These are phyloP conservation scores for Aspergillus sparsus DNA, from an alignment of 495 filamentous ascomycete species.

Conservation along the genomic window DNA sequence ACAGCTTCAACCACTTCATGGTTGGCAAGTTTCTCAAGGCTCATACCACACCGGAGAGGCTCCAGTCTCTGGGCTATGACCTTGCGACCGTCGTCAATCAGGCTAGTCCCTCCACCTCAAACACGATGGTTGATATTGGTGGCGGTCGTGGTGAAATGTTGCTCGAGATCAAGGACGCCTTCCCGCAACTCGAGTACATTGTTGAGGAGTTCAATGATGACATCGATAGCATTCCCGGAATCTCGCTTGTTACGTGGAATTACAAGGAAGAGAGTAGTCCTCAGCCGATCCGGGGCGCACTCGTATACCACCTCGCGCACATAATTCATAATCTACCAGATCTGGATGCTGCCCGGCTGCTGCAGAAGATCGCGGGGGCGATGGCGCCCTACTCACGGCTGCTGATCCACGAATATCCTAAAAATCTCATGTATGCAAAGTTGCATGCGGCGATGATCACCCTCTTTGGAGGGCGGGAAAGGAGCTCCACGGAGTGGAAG, in stretches of 20 bases:
- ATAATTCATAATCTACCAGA: conserved; percentile 49
- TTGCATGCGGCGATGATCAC: conserved; percentile 43
- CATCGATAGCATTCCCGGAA: conserved; percentile 29
- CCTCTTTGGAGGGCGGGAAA: conserved; percentile 37
- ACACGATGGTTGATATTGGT: conserved; percentile 55
- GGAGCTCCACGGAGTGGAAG: conserved; percentile 36
- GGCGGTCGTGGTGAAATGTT: conserved; percentile 56
- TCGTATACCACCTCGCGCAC: conserved; percentile 45
- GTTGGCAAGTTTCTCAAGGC: conserved; percentile 41
- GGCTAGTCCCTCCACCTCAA: conserved; percentile 21
- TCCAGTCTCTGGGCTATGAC: conserved; percentile 33
- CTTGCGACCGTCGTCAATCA: conserved; percentile 16
- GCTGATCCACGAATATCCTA: conserved; percentile 45
- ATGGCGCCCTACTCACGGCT: conserved; percentile 50
- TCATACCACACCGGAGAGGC: conserved; percentile 34
- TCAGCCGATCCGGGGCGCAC: conserved; percentile 41
- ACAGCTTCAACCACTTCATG: conserved; percentile 47
- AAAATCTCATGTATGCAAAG: conserved; percentile 35
- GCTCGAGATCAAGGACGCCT: conserved; percentile 41
- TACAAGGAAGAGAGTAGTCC: conserved; percentile 32
- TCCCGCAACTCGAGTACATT: conserved; percentile 47
- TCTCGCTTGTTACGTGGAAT: conserved; percentile 39
- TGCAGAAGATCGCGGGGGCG: conserved; percentile 43
- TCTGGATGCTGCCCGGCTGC: conserved; percentile 37
- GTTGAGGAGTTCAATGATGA: conserved; percentile 49